These are phyloP conservation scores for Coniosporium apollinis DNA, from an alignment of 495 filamentous ascomycete genomes.

Conservation along the genomic window DNA sequence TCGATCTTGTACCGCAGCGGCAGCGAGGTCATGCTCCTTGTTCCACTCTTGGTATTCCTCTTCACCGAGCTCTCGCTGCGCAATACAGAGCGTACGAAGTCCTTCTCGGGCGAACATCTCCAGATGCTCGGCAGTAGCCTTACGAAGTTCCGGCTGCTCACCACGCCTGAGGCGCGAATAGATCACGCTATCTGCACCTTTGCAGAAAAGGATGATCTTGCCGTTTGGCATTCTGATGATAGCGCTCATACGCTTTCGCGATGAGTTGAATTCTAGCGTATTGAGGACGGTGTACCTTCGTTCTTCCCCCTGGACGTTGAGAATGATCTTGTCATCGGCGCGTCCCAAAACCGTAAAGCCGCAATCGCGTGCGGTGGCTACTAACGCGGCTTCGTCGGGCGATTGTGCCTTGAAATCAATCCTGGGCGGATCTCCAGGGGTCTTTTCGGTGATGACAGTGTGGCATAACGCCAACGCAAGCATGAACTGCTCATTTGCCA, in stretches of 20 bases:
- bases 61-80: constrained; percentile 67
- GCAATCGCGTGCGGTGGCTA: constrained; percentile 85
- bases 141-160: constrained; percentile 69
- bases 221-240: constrained; percentile 94
- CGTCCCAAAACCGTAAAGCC: constrained; percentile 90
- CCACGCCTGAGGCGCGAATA: constrained; percentile 80
- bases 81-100: constrained; percentile 86
- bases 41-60: constrained; percentile 78
- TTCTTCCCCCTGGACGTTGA: constrained; percentile 80
- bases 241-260: constrained; percentile 93
- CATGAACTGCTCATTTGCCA: constrained; percentile 81
- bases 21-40: constrained; percentile 72
- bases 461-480: constrained; percentile 87
- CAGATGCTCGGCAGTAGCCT: constrained; percentile 76
- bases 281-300: constrained; percentile 75
- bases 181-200: constrained; percentile 94
- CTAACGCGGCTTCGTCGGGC: constrained; percentile 90
- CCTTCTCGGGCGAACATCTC: constrained; percentile 96
- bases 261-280: constrained; percentile 94
- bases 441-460: constrained; percentile 82
- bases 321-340: constrained; percentile 53
- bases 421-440: constrained; percentile 72
- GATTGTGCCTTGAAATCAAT: constrained; percentile 96
- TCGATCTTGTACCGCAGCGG: constrained; percentile 65
- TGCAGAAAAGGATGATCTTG: constrained; percentile 85